These are phyloP conservation scores for Plasmodium vivax DNA, from an alignment of 169 alveolate genomes.

Conservation along the genomic window DNA sequence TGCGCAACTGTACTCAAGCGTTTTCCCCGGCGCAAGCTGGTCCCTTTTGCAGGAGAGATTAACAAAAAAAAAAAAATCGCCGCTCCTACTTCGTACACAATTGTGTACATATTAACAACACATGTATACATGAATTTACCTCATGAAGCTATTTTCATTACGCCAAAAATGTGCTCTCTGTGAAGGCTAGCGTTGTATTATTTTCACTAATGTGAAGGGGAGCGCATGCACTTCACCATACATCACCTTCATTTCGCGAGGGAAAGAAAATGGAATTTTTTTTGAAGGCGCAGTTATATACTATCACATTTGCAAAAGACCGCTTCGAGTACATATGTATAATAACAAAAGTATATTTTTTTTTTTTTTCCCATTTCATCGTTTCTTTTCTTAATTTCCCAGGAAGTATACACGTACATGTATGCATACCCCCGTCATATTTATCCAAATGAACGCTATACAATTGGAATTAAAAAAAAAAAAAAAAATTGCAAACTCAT, in stretches of 20 bases:
- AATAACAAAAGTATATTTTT: neutral
- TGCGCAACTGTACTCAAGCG: neutral
- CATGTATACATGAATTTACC: neutral
- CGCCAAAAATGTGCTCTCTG: neutral
- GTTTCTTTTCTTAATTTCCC: neutral
- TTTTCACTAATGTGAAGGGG: neutral
- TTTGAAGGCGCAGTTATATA: neutral
- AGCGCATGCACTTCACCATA: neutral
- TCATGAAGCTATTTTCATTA: neutral
- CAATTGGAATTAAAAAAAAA: neutral
- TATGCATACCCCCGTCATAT: neutral
- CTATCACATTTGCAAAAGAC: conserved; percentile 1
- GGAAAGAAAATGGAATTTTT: neutral
- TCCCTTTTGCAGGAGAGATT: neutral
- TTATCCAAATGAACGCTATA: neutral
- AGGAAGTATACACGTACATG: neutral
- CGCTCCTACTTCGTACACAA: neutral
- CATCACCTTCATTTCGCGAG: neutral
- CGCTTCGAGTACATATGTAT: neutral
- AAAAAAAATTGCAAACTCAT: neutral
- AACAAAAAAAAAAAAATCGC: neutral
- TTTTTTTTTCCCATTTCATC: neutral
- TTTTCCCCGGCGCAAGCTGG: neutral
- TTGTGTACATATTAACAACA: neutral
- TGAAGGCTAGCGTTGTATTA: neutral